Evolutionary conservation across 1,284 basidiomycete genomes (phyloP), one percentile per base, ranked within the genome.

Genomic region (Ceratobasidium sp.): DNA sequence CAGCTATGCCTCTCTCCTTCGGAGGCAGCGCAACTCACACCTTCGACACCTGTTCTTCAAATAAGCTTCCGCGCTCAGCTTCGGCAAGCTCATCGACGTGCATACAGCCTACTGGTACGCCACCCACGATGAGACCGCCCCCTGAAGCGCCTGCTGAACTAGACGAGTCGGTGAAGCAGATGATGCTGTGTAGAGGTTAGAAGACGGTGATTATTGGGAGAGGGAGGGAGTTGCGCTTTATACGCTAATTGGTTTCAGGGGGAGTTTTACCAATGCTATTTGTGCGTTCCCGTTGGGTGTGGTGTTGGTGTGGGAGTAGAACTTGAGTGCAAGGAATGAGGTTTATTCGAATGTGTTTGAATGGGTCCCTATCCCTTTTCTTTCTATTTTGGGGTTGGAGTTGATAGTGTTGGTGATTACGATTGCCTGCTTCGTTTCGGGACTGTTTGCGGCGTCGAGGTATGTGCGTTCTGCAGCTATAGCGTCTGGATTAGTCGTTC

Each of bases 341-440:
- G 83, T 98, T 48, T 96, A 95, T 81, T 91, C 89, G 17, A 95
- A 95, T 77, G 88, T 95, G 36, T 95, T 96, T 79, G 96, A 97
- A 88, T 92, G 75, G 59, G 89, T 85, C 24, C 14, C 45, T 73
- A 31, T 41, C 63, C 31, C 31, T 54, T n/a, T 31, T 33, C 36
- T 63, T 53, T 41, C 72, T 73, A 47, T 24, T 50, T 24, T 51
- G 51, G 41, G 54, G 24, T 36, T 64, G 6, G 36, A 14, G 27
- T 31, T 67, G 60, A 57, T n/a, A 9, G 6, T 24, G 11, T 2
- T 54, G 22, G 22, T 27, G 48, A 94, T 96, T 78, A 93, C 92
- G 4, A 89, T 95, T 73, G 91, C 94, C 0, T 92, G 89, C 2
- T 82, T 97, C 82, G 79, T 96, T 59, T 87, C 94, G 5, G 93